A percentile compares a stretch with the other conserved stretches of the same genome.
Conservation (phyloP, 2,329 filamentous ascomycete genomes). For the Fusarium hostae region DNA sequence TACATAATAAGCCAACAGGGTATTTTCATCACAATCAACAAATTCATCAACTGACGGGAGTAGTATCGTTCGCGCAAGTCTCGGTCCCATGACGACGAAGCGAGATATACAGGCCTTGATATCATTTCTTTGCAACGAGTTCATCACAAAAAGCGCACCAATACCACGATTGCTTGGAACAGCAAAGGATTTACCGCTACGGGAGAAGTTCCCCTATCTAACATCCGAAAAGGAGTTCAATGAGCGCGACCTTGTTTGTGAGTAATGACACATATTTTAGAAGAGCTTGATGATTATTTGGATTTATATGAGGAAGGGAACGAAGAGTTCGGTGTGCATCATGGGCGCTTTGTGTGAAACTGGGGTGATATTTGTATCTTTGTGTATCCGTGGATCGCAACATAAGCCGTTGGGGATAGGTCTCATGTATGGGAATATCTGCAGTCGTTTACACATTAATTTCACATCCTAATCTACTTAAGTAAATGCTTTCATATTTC, state of each 20-base stretch:
- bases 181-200: constrained; percentile 21
- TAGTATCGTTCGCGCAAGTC: constrained; percentile 68
- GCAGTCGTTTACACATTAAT: not conserved
- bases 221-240: constrained; percentile 3
- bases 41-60: constrained; percentile 5
- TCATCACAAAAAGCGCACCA: constrained; percentile 11
- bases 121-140: constrained; percentile 53
- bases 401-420: not conserved
- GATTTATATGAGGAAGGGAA: no score
- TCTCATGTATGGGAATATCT: not conserved
- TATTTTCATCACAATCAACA: constrained; percentile 34
- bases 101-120: constrained; percentile 64
- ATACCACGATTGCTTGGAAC: constrained; percentile 20
- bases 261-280: not conserved
- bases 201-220: constrained; percentile 21
- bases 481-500: not conserved
- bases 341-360: not conserved
- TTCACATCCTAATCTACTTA: not conserved
- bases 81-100: constrained; percentile 70
- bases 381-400: not conserved
- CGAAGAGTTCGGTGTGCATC: not conserved
- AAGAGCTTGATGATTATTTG: not conserved
- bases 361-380: not conserved
- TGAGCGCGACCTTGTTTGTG: not conserved
- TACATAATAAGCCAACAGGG: constrained; percentile 66